Percentiles rank a stretch among this genome's conserved stretches.
Evolutionary conservation across 1,139 yeast genomes (phyloP).

Genomic region (Dujonia santamariae): DNA sequence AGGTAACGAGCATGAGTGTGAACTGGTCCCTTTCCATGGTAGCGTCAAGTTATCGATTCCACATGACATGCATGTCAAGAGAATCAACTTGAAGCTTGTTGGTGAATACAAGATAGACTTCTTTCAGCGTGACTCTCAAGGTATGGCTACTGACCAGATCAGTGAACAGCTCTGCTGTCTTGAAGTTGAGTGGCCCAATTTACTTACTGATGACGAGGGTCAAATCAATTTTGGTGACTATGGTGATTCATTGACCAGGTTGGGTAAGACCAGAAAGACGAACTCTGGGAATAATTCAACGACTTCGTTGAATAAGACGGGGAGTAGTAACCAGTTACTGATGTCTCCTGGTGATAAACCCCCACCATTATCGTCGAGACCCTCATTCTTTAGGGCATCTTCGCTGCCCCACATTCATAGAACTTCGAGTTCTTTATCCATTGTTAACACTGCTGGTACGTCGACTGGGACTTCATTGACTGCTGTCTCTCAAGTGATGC

Average conservation of each 20-base stretch:
- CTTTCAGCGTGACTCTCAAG: constrained; percentile 37
- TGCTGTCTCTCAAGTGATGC: constrained; percentile 10
- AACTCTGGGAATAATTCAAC: constrained; percentile 6
- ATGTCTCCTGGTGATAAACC: neutral
- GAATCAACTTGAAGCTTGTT: constrained; percentile 41
- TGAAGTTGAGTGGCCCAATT: constrained; percentile 58
- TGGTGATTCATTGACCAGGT: constrained; percentile 29
- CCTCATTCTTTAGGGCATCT: constrained; percentile 17
- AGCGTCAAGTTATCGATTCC: constrained; percentile 53
- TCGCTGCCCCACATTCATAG: constrained; percentile 16
- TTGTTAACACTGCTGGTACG: no score
- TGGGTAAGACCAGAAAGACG: constrained; percentile 10
- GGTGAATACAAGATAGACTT: constrained; percentile 59
- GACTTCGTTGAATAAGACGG: neutral
- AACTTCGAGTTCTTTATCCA: no score
- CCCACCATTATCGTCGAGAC: constrained; percentile 11
- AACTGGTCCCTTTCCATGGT: constrained; percentile 53
- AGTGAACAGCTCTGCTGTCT: constrained; percentile 50
- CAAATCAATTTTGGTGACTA: constrained; percentile 39
- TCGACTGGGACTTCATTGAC: neutral
- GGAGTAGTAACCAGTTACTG: no score
- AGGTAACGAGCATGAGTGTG: constrained; percentile 60
- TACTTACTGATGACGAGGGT: constrained; percentile 49
- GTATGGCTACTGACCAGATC: constrained; percentile 40
- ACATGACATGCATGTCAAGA: constrained; percentile 48